Base-by-base conservation (phyloP, 148 eudicot genomes). In the Rhododendron henanense region DNA sequence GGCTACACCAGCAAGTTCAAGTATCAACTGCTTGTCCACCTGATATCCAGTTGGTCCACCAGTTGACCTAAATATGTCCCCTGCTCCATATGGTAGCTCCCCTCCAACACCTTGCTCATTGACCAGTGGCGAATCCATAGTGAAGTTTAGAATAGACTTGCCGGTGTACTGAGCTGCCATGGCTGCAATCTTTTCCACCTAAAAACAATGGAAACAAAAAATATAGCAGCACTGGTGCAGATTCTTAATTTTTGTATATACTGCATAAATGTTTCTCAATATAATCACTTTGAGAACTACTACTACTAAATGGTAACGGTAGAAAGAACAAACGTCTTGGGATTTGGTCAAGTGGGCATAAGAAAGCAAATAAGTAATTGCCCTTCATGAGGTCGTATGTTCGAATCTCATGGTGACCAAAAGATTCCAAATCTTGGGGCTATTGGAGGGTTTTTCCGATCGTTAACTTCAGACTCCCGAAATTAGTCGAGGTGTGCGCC, bases 41-140 rank as follows among this genome's bases (percentile, higher is more conserved):
- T 91, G 65, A 41, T 21, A 19, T 31, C 41, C 90, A 10, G 84
- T 61, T 25, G 89, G 90, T 74, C 89, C 91, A 6, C 82, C 45
- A 4, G 84, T 73, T 28, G 92, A 81, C 65, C 91, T 78, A 0
- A 89, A 84, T 37, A 88, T 83, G 84, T 87, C 90, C 57, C 84
- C 81, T 21, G 84, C 23, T 51, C 61, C 88, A 75, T 82, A 87
- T 16, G 83, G 69, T 33, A 28, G 11, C 79, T 87, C 87, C 39
- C 84, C 88, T 44, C 55, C 86, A 18, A 73, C 19, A 14, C 18
- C 37, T 71, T 71, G 76, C 39, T 14, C 41, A 71, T 13, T 71
- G 8, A 71, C 8, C 0, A 21, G 76, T 14, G 76, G 76, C 18
- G 9, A 31, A 31, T 71, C 76, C 1, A 15, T 31, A 1, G 35